Evolutionary conservation across 2,329 filamentous ascomycete genomes (phyloP), one percentile per base, ranked within the genome.

Genomic region (Capronia americana): DNA sequence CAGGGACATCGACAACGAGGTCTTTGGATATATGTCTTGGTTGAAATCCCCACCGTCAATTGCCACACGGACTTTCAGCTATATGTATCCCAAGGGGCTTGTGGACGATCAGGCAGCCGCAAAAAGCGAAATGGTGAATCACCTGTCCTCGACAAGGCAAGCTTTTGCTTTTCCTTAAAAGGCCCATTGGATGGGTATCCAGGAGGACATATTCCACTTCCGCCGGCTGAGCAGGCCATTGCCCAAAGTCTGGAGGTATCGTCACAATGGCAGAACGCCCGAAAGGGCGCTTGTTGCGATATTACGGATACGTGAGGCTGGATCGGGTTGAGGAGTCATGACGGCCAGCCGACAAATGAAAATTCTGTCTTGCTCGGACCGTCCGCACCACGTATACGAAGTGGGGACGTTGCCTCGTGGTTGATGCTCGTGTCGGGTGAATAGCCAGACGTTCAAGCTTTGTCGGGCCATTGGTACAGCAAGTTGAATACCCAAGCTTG

Each of bases 41-140:
- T 26, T 26, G 23, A 26, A 24, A 17, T 7, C 5, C 3, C 48
- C 48, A 26, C 10, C 24, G 24, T 51, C 20, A 6, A 51, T 23
- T 28, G 24, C 10, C 12, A 17, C 23, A 28, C 11, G 20, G 24
- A 28, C 20, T 30, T 11, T 48, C 41, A 50, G 41, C 41, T 46
- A 50, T 50, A 34, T 50, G 41, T 59, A 30, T 30, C 24, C 38
- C 3, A 28, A 30, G 23, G 38, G 38, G n/a, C 41, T n/a, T 23
- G 8, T 20, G 38, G 38, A 48, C 28, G 11, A 26, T 48, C 57
- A 59, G 57, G 57, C 57, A 59, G 38, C 57, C 17, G 30, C n/a
- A 26, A 59, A 59, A 59, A 28, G n/a, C n/a, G 12, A 24, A 59
- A 20, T 38, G 46, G 12, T 20, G 20, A 12, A 8, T 24, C 26